phyloP scores from a whole-genome alignment of 1,284 basidiomycete genomes.

The Chiua sp. region DNA sequence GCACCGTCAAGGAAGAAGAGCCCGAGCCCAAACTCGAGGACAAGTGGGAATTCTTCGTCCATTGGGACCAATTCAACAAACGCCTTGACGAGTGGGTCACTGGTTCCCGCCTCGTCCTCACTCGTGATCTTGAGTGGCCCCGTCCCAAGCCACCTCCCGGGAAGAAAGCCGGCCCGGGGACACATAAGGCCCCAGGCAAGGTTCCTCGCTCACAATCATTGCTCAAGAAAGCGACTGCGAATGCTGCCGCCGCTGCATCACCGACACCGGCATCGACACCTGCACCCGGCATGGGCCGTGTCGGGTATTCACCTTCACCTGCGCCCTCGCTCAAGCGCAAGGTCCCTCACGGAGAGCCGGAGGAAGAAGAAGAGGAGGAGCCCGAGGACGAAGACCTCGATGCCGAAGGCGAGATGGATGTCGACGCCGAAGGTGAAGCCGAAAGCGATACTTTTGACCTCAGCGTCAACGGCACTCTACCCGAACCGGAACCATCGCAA shows the following conservation, averaged over 20 bases:
- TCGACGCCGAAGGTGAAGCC: conserved; percentile 51
- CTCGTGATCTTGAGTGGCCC: conserved; percentile 94
- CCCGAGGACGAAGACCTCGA: conserved; percentile 61
- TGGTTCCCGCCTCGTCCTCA: conserved; percentile 84
- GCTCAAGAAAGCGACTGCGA: conserved; percentile 78
- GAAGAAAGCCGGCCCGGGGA: conserved; percentile 54
- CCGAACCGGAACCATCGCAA: conserved; percentile 52
- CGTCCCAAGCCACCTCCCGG: conserved; percentile 77
- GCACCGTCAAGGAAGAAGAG: conserved; percentile 46
- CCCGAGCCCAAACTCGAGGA: conserved; percentile 67
- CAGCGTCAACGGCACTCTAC: conserved; percentile 46
- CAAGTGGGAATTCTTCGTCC: conserved; percentile 93
- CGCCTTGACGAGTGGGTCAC: conserved; percentile 99
- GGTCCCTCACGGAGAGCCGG: conserved; percentile 58
- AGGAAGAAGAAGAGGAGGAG: conserved; percentile 65
- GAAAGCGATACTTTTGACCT: conserved; percentile 66
- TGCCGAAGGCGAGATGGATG: conserved; percentile 55
- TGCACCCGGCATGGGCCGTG: conserved; percentile 45
- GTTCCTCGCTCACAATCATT: conserved; percentile 60
- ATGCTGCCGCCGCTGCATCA: conserved; percentile 62
- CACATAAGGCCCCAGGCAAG: conserved; percentile 65
- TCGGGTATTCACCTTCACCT: conserved; percentile 60
- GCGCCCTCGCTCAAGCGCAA: conserved; percentile 70
- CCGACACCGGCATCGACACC: conserved; percentile 57
- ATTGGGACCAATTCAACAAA: conserved; percentile 98